Conservation (phyloP, 2,329 filamentous ascomycete genomes). For the Fusarium incarnatum region DNA sequence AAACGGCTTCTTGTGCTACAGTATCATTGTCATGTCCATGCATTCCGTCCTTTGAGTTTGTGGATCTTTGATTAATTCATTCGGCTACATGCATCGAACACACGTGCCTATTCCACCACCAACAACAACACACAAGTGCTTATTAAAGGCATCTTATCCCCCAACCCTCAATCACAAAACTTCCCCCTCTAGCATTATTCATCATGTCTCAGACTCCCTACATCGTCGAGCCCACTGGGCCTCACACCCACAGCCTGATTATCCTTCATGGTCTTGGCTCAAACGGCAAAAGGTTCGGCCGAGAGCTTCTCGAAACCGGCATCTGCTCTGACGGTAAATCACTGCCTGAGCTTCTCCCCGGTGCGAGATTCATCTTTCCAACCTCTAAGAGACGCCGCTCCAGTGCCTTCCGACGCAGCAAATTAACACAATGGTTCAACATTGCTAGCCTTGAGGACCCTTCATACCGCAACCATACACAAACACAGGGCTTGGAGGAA, state of each 20-base stretch:
- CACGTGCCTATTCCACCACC: neutral
- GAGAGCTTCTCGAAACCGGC: conserved; percentile 49
- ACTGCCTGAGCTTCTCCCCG: conserved; percentile 51
- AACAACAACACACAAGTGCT: neutral
- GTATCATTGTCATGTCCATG: neutral
- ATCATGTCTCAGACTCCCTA: neutral
- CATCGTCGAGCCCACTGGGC: conserved; percentile 37
- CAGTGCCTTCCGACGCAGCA: conserved; percentile 54
- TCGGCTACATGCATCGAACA: neutral
- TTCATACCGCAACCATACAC: conserved; percentile 54
- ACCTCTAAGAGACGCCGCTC: conserved; percentile 60
- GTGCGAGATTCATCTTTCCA: conserved; percentile 63
- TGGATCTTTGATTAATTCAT: neutral
- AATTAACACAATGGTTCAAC: conserved; percentile 65
- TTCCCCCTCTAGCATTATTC: too few species aligned
- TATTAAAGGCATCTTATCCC: neutral
- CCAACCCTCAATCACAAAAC: too few species aligned
- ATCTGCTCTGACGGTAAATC: conserved; percentile 38
- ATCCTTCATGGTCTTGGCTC: conserved; percentile 50
- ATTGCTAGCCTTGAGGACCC: conserved; percentile 56
- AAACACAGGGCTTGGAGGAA: conserved; percentile 59
- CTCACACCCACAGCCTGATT: conserved; percentile 47
- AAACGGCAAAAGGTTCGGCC: conserved; percentile 50
- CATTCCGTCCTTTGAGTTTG: neutral
- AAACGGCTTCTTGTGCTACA: neutral